These are phyloP conservation scores for Hanseniaspora vineae DNA, from an alignment of 805 yeast species.

Conservation along the genomic window DNA sequence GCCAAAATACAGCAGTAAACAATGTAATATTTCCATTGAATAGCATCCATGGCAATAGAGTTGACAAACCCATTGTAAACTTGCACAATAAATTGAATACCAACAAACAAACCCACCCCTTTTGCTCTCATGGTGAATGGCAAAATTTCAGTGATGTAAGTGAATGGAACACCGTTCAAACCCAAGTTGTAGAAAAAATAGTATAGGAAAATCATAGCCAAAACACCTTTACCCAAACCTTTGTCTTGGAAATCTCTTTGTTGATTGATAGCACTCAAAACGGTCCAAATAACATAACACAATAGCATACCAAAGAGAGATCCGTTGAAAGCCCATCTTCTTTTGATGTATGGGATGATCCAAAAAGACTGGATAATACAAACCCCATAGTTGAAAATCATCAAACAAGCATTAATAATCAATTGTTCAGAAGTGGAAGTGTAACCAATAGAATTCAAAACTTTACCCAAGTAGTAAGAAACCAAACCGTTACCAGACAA, in stretches of 20 bases:
- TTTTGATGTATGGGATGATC: conserved; percentile 21
- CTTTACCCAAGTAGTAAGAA: conserved; percentile 37
- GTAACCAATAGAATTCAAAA: conserved; percentile 40
- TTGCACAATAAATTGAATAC: conserved; percentile 15
- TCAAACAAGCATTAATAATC: conserved; percentile 37
- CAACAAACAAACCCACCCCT: conserved; percentile 16
- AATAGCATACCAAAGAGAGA: conserved; percentile 27
- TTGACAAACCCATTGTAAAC: conserved; percentile 26
- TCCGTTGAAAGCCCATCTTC: conserved; percentile 26
- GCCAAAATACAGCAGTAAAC: conserved; percentile 22
- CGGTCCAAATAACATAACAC: conserved; percentile 31
- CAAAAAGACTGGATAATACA: conserved; percentile 21
- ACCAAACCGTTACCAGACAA: conserved; percentile 41
- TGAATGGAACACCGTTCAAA: conserved; percentile 32
- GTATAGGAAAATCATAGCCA: conserved; percentile 39
- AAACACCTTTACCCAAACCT: conserved; percentile 31
- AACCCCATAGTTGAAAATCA: conserved; percentile 31
- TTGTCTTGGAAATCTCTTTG: conserved; percentile 29
- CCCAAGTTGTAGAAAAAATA: conserved; percentile 30
- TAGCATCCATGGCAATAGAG: conserved; percentile 27
- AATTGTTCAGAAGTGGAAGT: conserved; percentile 33
- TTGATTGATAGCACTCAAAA: conserved; percentile 33
- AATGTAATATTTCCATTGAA: conserved; percentile 26
- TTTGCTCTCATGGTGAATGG: conserved; percentile 24
- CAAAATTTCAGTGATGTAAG: conserved; percentile 32